phyloP scores from a whole-genome alignment of 176 grass and related monocot genomes.

The Secale cereale region DNA sequence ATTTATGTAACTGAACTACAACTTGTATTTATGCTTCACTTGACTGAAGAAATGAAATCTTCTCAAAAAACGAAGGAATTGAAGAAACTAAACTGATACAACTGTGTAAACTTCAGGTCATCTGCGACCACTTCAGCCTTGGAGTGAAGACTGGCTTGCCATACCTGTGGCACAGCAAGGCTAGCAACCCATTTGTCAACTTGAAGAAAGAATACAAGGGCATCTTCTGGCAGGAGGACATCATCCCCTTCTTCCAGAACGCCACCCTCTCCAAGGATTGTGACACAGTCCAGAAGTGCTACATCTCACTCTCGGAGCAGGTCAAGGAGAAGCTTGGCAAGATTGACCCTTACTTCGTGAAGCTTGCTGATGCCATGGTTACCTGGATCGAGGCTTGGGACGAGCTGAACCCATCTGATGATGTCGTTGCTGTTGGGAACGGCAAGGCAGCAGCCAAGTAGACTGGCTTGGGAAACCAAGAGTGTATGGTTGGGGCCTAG shows the following conservation, averaged over 20 bases:
- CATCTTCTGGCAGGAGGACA: conserved; percentile 99
- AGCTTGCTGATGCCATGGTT: conserved; percentile 88
- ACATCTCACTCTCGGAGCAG: conserved; percentile 64
- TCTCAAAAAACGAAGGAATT: neutral
- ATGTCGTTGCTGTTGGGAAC: conserved; percentile 4
- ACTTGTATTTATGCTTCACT: neutral
- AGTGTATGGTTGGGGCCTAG: conserved; percentile 33
- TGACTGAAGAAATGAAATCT: too few relatives aligned
- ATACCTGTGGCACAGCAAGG: conserved; percentile 99
- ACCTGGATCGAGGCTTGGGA: conserved; percentile 98
- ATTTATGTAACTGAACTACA: neutral
- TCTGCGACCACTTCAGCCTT: conserved; percentile 86
- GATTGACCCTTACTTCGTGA: conserved; percentile 66
- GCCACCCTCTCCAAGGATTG: conserved; percentile 65
- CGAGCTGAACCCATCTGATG: conserved; percentile 53
- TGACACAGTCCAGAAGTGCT: conserved; percentile 88
- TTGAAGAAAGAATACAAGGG: conserved; percentile 98
- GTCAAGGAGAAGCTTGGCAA: conserved; percentile 67
- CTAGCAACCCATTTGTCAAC: conserved; percentile 98
- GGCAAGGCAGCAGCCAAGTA: conserved; percentile 43
- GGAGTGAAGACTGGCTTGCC: conserved; percentile 96
- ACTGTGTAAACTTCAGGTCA: conserved; percentile 57
- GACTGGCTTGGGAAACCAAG: neutral
- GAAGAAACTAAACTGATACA: neutral
- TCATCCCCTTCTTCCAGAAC: conserved; percentile 95